Evolutionary conservation across 495 filamentous ascomycete species (phyloP), one percentile per base, ranked within the genome.

Genomic region (Penicillium odoratum): DNA sequence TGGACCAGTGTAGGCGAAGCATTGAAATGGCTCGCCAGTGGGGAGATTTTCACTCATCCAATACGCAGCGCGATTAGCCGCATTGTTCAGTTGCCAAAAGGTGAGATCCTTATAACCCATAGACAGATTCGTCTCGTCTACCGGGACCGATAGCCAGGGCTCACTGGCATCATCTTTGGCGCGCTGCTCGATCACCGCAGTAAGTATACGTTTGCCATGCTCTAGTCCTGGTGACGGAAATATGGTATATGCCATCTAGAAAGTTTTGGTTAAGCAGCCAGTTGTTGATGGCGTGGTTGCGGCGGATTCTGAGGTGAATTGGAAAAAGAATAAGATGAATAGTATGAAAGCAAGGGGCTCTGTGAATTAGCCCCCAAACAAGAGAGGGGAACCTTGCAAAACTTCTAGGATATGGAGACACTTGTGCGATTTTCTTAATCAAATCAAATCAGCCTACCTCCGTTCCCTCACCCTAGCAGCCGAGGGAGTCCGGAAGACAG

Each of bases 1-100:
- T 8, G 64, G 64, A 1, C 67, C 67, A 9, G 59, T 49, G 31
- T 66, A 68, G 11, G 53, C 66, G 50, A 69, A 67, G 44, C 52
- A 47, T 48, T 67, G 61, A 21, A 67, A 67, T 34, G 51, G 34
- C 33, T 59, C 58, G 9, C 34, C 28, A 7, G 43, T 30, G n/a
- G 58, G 60, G 0, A 67, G 40, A 48, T 58, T 57, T 16, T 64
- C 31, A 7, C 26, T 58, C 25, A 67, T 29, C 64, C 64, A 67
- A 7, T 58, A 38, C 25, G 58, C 64, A 7, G 64, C 61, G 49
- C 61, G 64, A 36, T 64, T 67, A 33, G 58, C 54, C 4, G 55
- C 51, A 29, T 67, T 61, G 38, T 67, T 64, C 30, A 67, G 18
- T 29, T 64, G 48, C 25, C 48, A 29, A 53, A 53, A 64, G n/a